These are phyloP conservation scores for Carallia brachiata DNA, from an alignment of 345 rosid species.

Conservation along the genomic window DNA sequence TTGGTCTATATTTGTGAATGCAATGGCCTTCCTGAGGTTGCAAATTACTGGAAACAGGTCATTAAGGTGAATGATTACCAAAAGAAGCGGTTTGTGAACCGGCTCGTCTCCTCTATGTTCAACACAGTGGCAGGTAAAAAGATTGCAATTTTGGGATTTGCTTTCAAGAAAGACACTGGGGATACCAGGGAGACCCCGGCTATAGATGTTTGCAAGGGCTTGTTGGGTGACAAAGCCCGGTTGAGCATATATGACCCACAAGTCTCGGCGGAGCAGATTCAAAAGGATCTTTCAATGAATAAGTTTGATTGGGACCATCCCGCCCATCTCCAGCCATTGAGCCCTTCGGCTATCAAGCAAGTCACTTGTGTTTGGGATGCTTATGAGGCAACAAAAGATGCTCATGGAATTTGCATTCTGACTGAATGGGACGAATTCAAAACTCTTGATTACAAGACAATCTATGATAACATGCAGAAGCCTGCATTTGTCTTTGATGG, in stretches of 20 bases:
- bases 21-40: conserved; percentile 15
- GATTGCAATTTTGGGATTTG: conserved; percentile 9
- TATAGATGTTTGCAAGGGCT: conserved; percentile 10
- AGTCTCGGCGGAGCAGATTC: conserved; percentile 2
- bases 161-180: conserved; percentile 14
- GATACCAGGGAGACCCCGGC: conserved; percentile 13
- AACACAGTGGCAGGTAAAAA: conserved; percentile 11
- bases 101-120: conserved; percentile 12
- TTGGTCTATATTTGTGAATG: conserved; percentile 13
- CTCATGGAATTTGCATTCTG: conserved; percentile 7
- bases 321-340: conserved; percentile 7
- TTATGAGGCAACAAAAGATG: conserved; percentile 5
- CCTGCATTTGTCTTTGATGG: conserved; percentile 13
- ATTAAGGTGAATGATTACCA: conserved; percentile 16
- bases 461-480: conserved; percentile 1
- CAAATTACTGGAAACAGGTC: conserved; percentile 16
- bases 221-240: conserved; percentile 9
- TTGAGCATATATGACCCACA: conserved; percentile 6
- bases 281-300: conserved; percentile 6
- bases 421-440: conserved; percentile 11
- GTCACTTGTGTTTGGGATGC: conserved; percentile 2
- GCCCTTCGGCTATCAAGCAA: not conserved
- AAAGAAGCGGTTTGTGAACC: conserved; percentile 12
- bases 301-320: conserved; percentile 11
- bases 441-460: conserved; percentile 1